These are phyloP conservation scores for Pseudotulostoma volvatum DNA, from an alignment of 495 filamentous ascomycete species.

Conservation along the genomic window DNA sequence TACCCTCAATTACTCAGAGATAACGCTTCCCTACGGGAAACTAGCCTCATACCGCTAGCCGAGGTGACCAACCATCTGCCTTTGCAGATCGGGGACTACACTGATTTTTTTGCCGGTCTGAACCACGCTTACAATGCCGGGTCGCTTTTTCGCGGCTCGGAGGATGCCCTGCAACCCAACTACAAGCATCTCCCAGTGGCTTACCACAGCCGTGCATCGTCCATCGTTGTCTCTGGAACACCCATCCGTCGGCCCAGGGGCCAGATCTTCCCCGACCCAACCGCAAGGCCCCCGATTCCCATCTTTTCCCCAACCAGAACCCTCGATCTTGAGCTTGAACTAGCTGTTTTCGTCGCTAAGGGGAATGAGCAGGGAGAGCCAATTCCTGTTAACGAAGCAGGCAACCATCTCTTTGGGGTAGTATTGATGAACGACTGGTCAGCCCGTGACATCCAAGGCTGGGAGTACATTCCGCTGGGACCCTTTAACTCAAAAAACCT, in stretches of 20 bases:
- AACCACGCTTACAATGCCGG: constrained; percentile 80
- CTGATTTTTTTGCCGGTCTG: constrained; percentile 88
- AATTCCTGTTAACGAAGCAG: constrained; percentile 47
- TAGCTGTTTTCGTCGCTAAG: constrained; percentile 64
- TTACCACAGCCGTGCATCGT: constrained; percentile 73
- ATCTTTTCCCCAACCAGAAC: constrained; percentile 44
- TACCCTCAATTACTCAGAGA: constrained; percentile 42
- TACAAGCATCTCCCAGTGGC: constrained; percentile 83
- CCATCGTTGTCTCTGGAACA: constrained; percentile 62
- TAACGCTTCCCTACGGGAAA: constrained; percentile 35
- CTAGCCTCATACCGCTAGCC: constrained; percentile 36
- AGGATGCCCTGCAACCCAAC: constrained; percentile 73
- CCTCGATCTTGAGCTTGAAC: constrained; percentile 77
- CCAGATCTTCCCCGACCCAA: constrained; percentile 55
- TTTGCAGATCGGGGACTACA: constrained; percentile 86
- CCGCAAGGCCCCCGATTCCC: constrained; percentile 43
- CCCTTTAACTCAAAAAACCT: constrained; percentile 93
- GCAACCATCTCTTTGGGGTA: constrained; percentile 67
- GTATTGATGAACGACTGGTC: constrained; percentile 94
- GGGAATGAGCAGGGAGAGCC: constrained; percentile 49
- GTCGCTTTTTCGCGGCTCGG: constrained; percentile 62
- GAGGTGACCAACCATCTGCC: constrained; percentile 61
- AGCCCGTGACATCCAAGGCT: constrained; percentile 75
- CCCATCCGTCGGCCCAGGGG: constrained; percentile 62
- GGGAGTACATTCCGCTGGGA: constrained; percentile 76